Evolutionary conservation across 768 basidiomycete species (phyloP).

Genomic region (Scleroderma citrinum): DNA sequence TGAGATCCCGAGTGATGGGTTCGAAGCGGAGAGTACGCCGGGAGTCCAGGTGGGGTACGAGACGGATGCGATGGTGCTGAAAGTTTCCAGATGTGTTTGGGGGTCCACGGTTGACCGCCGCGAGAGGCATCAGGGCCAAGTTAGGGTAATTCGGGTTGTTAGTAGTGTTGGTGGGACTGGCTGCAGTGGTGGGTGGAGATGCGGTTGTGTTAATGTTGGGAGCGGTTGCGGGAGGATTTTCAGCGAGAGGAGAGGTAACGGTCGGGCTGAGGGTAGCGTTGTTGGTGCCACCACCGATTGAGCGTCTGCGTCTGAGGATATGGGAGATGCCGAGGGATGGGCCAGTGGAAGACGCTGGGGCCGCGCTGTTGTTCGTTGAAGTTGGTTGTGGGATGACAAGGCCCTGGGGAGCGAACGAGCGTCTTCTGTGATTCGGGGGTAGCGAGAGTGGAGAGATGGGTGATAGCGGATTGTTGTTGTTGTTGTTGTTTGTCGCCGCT

Average conservation of each 20-base stretch:
- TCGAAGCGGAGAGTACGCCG: constrained; percentile 88
- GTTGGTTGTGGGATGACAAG: constrained; percentile 31
- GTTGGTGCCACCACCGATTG: constrained; percentile 38
- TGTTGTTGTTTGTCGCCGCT: too few relatives aligned
- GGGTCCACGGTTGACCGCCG: too few relatives aligned
- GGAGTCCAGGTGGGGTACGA: constrained; percentile 93
- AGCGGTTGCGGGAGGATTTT: constrained; percentile 16
- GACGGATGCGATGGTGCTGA: constrained; percentile 49
- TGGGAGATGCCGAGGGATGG: constrained; percentile 41
- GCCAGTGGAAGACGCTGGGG: constrained; percentile 13
- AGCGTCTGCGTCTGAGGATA: constrained; percentile 64
- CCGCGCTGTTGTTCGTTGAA: constrained; percentile 15
- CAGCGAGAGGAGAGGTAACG: background rate
- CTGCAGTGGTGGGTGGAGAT: constrained; percentile 3
- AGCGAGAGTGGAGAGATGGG: constrained; percentile 31
- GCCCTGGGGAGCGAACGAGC: constrained; percentile 34
- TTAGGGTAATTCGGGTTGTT: constrained; percentile 1
- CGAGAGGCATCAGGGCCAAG: too few relatives aligned
- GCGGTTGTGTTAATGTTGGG: constrained; percentile 11
- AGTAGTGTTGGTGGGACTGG: constrained; percentile 11
- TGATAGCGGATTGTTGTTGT: constrained; percentile 22
- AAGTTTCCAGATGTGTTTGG: too few relatives aligned
- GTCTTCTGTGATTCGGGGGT: constrained; percentile 29
- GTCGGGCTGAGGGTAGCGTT: constrained; percentile 2
- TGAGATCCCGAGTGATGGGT: constrained; percentile 82